A percentile compares a stretch with the other conserved stretches of the same genome.
These are phyloP conservation scores for Entomortierella parvispora DNA, from an alignment of 192 early-diverging fungal genomes.

Conservation along the genomic window DNA sequence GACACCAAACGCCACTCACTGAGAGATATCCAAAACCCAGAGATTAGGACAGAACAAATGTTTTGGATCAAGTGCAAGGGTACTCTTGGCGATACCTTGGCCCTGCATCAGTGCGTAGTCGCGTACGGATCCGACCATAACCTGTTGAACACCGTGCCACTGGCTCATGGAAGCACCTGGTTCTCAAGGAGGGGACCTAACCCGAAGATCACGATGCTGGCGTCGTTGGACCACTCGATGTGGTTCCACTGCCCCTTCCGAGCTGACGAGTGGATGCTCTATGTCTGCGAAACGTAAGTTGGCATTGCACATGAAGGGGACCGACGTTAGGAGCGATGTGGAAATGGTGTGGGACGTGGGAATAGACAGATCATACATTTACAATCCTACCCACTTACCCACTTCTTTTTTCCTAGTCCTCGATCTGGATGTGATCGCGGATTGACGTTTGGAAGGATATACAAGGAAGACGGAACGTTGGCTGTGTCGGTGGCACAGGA, in stretches of 20 bases:
- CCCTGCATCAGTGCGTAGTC: slow-evolving; percentile 70
- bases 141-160: slow-evolving; percentile 40
- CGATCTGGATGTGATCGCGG: slow-evolving; percentile 77
- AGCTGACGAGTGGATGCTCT: slow-evolving; percentile 84
- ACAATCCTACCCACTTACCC: no score
- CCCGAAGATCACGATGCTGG: slow-evolving; percentile 65
- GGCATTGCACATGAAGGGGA: no score
- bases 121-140: slow-evolving; percentile 58
- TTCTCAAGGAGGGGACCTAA: slow-evolving; percentile 50
- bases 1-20: slow-evolving; percentile 17
- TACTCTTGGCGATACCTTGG: slow-evolving; percentile 62
- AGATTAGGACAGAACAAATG: slow-evolving; percentile 22
- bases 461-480: slow-evolving; percentile 76
- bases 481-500: slow-evolving; percentile 89
- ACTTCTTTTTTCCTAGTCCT: slow-evolving; percentile 55
- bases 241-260: slow-evolving; percentile 89
- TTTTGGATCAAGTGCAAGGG: slow-evolving; percentile 76
- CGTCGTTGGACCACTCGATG: slow-evolving; percentile 75
- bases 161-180: slow-evolving; percentile 58
- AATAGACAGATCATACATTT: no score
- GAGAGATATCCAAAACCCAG: slow-evolving; percentile 20
- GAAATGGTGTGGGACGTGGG: background rate
- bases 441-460: slow-evolving; percentile 82
- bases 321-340: background rate
- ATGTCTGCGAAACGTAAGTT: slow-evolving; percentile 45